These are phyloP conservation scores for Vicia villosa DNA, from an alignment of 306 rosid species.

Conservation along the genomic window DNA sequence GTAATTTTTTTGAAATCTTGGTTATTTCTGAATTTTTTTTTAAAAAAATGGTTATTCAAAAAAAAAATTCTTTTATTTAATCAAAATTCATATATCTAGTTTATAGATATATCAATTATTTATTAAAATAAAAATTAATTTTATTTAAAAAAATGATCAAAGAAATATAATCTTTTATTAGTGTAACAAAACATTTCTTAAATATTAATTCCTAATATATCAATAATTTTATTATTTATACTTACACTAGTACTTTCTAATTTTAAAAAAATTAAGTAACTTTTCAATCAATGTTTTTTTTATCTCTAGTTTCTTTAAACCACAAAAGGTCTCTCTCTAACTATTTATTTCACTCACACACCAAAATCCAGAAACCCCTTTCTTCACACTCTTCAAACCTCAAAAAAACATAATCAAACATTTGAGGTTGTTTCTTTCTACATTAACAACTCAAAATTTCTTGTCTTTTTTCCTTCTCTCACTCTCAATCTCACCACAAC, in stretches of 20 bases:
- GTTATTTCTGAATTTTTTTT: too few species aligned
- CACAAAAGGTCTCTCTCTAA: background rate
- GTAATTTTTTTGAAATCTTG: too few species aligned
- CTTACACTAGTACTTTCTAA: background rate
- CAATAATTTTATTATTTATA: too few species aligned
- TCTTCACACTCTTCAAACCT: background rate
- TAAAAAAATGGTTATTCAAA: too few species aligned
- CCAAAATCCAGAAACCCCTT: background rate
- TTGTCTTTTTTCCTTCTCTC: slow-evolving; percentile 15
- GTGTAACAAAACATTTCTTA: too few species aligned
- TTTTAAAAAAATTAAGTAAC: background rate
- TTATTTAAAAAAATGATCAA: too few species aligned
- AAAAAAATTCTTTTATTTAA: too few species aligned
- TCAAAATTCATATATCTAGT: too few species aligned
- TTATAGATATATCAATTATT: too few species aligned
- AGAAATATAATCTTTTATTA: too few species aligned
- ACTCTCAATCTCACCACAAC: background rate
- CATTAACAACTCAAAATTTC: background rate
- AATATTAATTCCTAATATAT: too few species aligned
- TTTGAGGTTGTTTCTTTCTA: slow-evolving; percentile 14
- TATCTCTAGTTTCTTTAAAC: slow-evolving; percentile 46
- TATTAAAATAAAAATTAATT: too few species aligned
- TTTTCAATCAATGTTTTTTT: background rate
- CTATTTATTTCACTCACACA: background rate
- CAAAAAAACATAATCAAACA: background rate